Conservation (phyloP, 306 rosid genomes). For the Pterocarpus macrocarpus region DNA sequence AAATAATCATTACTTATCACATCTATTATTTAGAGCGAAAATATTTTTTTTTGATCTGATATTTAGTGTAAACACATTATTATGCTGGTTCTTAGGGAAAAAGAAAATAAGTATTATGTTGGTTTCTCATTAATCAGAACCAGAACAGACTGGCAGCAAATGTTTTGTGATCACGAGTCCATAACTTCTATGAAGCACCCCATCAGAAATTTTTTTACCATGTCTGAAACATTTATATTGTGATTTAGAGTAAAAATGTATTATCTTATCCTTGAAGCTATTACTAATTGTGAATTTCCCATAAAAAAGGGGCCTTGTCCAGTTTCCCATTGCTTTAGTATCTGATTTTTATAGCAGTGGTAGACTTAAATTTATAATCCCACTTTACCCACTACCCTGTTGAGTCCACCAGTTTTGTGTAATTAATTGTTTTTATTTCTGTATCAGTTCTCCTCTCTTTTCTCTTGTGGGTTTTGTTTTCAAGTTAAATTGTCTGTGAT, state of each 20-base stretch:
- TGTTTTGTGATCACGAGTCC: no score
- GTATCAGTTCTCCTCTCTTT: background rate
- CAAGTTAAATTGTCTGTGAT: background rate
- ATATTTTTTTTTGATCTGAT: background rate
- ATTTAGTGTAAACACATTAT: no score
- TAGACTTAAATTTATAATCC: conserved; percentile 7
- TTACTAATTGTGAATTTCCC: conserved; percentile 36
- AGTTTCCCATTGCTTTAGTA: conserved; percentile 3
- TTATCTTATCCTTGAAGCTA: conserved; percentile 5
- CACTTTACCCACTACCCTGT: background rate
- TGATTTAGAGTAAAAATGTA: conserved; percentile 29
- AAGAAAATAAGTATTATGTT: background rate
- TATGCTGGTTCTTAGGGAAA: no score
- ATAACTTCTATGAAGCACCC: conserved; percentile 5
- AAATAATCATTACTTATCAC: conserved; percentile 17
- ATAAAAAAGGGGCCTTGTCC: conserved; percentile 6
- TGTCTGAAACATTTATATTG: conserved; percentile 27
- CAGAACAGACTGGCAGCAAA: background rate
- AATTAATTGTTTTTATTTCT: background rate
- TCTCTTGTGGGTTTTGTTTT: conserved; percentile 20
- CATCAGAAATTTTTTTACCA: conserved; percentile 3
- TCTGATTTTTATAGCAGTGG: conserved; percentile 19
- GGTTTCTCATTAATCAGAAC: conserved; percentile 13
- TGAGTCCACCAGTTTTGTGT: background rate
- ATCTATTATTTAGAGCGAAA: conserved; percentile 32